Conservation (phyloP, 441 rosid genomes). For the Euphorbia corollata region DNA sequence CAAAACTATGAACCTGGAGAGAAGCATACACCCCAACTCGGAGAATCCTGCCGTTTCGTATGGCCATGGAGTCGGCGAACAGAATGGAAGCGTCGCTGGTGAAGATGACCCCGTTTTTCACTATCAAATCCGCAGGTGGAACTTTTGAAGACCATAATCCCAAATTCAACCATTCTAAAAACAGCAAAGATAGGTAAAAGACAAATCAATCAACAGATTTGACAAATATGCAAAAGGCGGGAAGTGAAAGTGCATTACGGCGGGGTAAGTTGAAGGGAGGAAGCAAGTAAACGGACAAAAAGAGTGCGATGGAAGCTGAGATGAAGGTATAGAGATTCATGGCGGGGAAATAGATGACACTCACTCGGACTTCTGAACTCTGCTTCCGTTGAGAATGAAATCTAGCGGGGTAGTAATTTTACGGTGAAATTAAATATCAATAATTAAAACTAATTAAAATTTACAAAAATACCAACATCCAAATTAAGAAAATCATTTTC, state of each 20-base stretch:
- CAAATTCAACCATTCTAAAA: conserved; percentile 45
- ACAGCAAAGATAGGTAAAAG: neutral
- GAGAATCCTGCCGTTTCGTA: conserved; percentile 60
- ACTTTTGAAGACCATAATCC: conserved; percentile 23
- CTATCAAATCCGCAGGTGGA: conserved; percentile 48
- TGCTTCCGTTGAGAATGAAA: too few relatives aligned
- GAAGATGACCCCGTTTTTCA: conserved; percentile 63
- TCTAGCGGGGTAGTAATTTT: too few relatives aligned
- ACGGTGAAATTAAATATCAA: too few relatives aligned
- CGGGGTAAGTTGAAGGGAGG: conserved; percentile 30
- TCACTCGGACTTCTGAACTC: too few relatives aligned
- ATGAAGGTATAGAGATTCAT: conserved; percentile 33
- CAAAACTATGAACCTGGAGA: conserved; percentile 42
- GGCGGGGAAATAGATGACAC: neutral
- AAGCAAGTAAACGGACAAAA: conserved; percentile 32
- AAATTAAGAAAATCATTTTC: too few relatives aligned
- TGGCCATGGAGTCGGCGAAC: conserved; percentile 72
- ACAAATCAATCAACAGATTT: conserved; percentile 5
- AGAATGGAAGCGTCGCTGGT: conserved; percentile 59
- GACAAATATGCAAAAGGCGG: neutral
- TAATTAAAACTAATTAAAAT: too few relatives aligned
- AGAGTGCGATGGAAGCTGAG: conserved; percentile 37
- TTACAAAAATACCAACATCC: too few relatives aligned
- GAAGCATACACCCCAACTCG: conserved; percentile 56
- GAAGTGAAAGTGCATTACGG: neutral